These are phyloP conservation scores for Wickerhamomyces bovis DNA, from an alignment of 805 yeast species.

Conservation along the genomic window DNA sequence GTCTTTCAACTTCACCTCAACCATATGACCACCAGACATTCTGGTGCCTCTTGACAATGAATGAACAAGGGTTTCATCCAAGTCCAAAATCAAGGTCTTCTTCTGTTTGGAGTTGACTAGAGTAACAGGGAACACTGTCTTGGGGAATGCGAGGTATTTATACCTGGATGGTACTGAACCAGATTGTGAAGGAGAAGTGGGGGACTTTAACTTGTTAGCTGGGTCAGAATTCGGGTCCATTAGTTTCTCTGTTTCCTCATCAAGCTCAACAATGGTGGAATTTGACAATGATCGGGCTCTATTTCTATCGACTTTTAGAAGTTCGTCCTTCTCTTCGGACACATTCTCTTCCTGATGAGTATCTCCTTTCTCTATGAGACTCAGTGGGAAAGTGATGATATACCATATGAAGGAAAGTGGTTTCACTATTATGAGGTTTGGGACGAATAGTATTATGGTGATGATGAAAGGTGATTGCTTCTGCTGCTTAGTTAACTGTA, in stretches of 20 bases:
- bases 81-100: conserved; percentile 77
- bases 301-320: neutral
- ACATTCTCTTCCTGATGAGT: neutral
- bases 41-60: conserved; percentile 62
- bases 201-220: conserved; percentile 16
- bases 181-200: conserved; percentile 19
- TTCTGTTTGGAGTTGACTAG: conserved; percentile 34
- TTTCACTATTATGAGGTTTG: conserved; percentile 43
- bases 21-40: conserved; percentile 52
- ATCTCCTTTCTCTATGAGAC: conserved; percentile 29
- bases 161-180: conserved; percentile 10
- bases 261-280: conserved; percentile 13
- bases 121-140: conserved; percentile 37
- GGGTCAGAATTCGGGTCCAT: neutral
- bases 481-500: neutral
- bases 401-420: conserved; percentile 48
- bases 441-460: conserved; percentile 36
- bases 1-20: conserved; percentile 69
- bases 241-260: conserved; percentile 4
- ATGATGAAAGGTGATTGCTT: conserved; percentile 12
- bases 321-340: neutral
- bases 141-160: conserved; percentile 27
- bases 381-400: conserved; percentile 51
- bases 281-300: conserved; percentile 1
- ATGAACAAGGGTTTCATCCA: conserved; percentile 93